A percentile compares a stretch with the other conserved stretches of the same genome.
Evolutionary conservation across 2,329 filamentous ascomycete genomes (phyloP).

Genomic region (Pseudogymnoascus verrucosus): DNA sequence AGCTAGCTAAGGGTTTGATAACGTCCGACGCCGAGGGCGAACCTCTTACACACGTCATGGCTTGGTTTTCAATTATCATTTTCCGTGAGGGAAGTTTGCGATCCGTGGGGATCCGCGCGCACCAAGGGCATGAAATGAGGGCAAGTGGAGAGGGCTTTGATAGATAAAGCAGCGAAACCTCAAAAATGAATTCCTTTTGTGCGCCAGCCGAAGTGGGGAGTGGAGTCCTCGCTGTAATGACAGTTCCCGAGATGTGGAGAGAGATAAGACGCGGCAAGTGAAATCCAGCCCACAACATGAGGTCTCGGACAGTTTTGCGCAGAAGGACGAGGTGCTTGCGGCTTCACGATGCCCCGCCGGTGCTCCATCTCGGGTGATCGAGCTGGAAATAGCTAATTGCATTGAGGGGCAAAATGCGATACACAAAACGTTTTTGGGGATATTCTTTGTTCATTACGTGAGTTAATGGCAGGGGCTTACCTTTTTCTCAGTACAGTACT

Average conservation of each 20-base stretch:
- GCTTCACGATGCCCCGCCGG: neutral
- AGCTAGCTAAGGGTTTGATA: neutral
- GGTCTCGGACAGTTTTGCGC: neutral
- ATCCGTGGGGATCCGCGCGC: neutral
- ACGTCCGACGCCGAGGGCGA: neutral
- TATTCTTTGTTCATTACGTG: neutral
- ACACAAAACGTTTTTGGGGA: neutral
- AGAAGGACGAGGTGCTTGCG: neutral
- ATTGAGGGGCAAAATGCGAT: neutral
- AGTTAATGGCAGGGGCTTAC: neutral
- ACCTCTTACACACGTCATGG: neutral
- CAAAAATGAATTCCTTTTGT: neutral
- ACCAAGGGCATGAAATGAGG: neutral
- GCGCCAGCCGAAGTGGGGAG: neutral
- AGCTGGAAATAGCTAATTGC: constrained; percentile 6
- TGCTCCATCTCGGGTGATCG: neutral
- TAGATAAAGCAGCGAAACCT: neutral
- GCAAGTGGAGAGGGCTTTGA: constrained; percentile 1
- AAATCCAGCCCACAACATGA: constrained; percentile 6
- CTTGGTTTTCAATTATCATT: neutral
- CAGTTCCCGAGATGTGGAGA: constrained; percentile 8
- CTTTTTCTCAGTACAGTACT: neutral
- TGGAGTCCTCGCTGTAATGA: constrained; percentile 1
- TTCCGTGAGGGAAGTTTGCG: neutral
- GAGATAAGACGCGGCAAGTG: constrained; percentile 4